phyloP scores from a whole-genome alignment of 805 yeast genomes.

The Yueomyces sinensis region DNA sequence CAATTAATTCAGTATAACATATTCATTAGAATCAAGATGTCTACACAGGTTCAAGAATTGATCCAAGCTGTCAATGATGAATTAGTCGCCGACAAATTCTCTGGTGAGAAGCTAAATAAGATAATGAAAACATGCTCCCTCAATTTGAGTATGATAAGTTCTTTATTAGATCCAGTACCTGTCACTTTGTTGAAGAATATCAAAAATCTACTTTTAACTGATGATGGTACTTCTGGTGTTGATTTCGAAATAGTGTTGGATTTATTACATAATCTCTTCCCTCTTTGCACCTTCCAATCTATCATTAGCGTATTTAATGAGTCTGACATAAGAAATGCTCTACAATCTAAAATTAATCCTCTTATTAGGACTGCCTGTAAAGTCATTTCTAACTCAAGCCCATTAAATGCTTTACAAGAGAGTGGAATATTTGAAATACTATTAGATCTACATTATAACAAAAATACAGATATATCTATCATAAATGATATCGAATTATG shows the following conservation, averaged over 20 bases:
- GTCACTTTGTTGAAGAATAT: constrained; percentile 7
- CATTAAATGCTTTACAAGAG: constrained; percentile 15
- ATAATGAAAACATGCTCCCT: constrained; percentile 9
- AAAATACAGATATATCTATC: constrained; percentile 9
- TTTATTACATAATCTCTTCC: constrained; percentile 9
- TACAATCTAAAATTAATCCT: constrained; percentile 9
- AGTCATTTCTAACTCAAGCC: constrained; percentile 16
- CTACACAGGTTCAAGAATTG: too few species aligned
- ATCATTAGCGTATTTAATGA: constrained; percentile 10
- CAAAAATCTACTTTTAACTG: constrained; percentile 7
- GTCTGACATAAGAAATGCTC: constrained; percentile 12
- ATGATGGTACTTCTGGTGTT: constrained; percentile 2
- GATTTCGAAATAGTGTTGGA: constrained; percentile 14
- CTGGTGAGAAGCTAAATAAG: constrained; percentile 5
- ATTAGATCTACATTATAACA: constrained; percentile 11
- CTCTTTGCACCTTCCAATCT: constrained; percentile 13
- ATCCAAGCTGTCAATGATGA: too few species aligned
- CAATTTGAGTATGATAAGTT: constrained; percentile 9
- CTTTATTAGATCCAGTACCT: neutral
- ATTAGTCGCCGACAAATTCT: too few species aligned
- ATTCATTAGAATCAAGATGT: too few species aligned
- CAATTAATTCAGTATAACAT: too few species aligned
- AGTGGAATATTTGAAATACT: constrained; percentile 12
- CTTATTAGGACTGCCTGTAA: constrained; percentile 15
- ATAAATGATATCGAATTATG: constrained; percentile 15